Conservation (phyloP, 2,329 filamentous ascomycete genomes). For the Phialophora macrospora region DNA sequence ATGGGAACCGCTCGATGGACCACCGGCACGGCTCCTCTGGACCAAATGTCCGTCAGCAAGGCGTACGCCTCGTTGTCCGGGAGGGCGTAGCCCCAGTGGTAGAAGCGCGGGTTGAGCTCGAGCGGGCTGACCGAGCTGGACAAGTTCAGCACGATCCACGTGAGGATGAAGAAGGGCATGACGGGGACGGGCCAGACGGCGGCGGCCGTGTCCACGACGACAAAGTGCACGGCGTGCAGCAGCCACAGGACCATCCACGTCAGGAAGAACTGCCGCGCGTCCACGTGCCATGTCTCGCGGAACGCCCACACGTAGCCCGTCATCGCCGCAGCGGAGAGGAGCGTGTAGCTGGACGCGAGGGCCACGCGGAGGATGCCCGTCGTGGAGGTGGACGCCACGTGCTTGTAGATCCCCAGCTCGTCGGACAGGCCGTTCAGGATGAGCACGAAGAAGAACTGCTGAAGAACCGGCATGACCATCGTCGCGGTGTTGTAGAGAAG, state of each 20-base stretch:
- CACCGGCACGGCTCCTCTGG: conserved; percentile 49
- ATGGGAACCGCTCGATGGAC: conserved; percentile 51
- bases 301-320: conserved; percentile 51
- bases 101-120: conserved; percentile 51
- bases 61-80: conserved; percentile 52
- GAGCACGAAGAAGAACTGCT: conserved; percentile 57
- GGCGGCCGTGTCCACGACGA: conserved; percentile 52
- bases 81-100: conserved; percentile 48
- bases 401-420: conserved; percentile 45
- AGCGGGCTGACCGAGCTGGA: conserved; percentile 52
- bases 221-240: conserved; percentile 52
- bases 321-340: conserved; percentile 50
- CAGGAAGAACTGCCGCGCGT: conserved; percentile 49
- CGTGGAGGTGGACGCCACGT: conserved; percentile 23
- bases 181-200: conserved; percentile 48
- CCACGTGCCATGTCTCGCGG: conserved; percentile 48
- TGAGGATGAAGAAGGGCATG: conserved; percentile 51
- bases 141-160: conserved; percentile 54
- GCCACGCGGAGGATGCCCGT: conserved; percentile 45
- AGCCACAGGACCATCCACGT: conserved; percentile 55
- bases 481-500: conserved; percentile 54
- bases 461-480: conserved; percentile 54
- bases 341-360: conserved; percentile 47
- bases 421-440: conserved; percentile 52
- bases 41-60: conserved; percentile 53